phyloP scores from a whole-genome alignment of 164 flowering plant species.

The Dillenia turbinata region DNA sequence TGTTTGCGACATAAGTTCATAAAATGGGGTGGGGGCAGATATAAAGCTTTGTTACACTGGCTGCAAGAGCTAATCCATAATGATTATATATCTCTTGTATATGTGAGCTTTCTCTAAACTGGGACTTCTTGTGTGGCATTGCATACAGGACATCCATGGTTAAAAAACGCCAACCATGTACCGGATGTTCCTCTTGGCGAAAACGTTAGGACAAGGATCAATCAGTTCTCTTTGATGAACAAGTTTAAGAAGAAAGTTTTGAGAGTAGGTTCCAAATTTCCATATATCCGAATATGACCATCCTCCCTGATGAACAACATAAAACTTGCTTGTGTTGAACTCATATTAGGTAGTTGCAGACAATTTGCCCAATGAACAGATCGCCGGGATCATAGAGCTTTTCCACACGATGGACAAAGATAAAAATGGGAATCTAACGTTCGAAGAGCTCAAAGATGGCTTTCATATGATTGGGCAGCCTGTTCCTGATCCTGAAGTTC shows the following conservation, averaged over 20 bases:
- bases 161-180: constrained; percentile 40
- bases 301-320: no score
- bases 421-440: constrained; percentile 62
- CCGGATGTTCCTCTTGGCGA: constrained; percentile 59
- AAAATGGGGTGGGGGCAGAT: no score
- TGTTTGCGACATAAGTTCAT: no score
- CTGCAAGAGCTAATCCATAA: no score
- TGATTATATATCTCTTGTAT: no score
- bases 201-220: constrained; percentile 56
- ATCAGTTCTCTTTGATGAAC: constrained; percentile 78
- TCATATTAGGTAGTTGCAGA: constrained; percentile 66
- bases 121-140: not conserved
- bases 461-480: constrained; percentile 48
- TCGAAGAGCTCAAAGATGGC: constrained; percentile 72
- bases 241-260: constrained; percentile 86
- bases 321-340: not conserved
- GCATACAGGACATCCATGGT: constrained; percentile 58
- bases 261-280: constrained; percentile 42
- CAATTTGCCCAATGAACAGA: constrained; percentile 60
- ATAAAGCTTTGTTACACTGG: no score
- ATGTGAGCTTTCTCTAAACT: no score
- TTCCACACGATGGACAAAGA: constrained; percentile 80
- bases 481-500: constrained; percentile 58
- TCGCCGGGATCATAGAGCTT: constrained; percentile 45
- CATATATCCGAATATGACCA: no score